Evolutionary conservation across 106 monocot species (phyloP).

Genomic region (Cymbidium sinense): DNA sequence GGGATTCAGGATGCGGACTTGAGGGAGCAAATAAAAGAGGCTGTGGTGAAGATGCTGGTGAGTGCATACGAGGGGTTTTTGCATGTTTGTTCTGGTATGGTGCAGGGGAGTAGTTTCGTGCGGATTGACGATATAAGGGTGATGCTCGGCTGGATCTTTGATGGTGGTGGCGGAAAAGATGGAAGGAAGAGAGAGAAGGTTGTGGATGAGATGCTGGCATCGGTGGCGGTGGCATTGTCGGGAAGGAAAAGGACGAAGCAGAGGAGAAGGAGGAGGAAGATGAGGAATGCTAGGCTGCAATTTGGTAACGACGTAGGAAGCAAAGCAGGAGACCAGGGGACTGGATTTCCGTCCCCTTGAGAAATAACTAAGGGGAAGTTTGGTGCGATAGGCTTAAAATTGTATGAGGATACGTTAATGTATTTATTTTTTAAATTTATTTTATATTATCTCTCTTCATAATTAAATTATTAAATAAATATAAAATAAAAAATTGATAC

Average conservation of each 20-base stretch:
- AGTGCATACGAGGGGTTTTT: slow-evolving; percentile 26
- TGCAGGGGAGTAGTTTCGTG: slow-evolving; percentile 11
- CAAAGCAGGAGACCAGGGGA: no score
- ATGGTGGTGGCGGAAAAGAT: not conserved
- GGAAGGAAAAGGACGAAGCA: not conserved
- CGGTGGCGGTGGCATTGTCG: not conserved
- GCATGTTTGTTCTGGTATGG: not conserved
- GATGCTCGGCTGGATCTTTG: slow-evolving; percentile 23
- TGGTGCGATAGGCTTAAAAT: no score
- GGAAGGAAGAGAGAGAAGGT: not conserved
- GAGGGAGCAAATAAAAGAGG: slow-evolving; percentile 37
- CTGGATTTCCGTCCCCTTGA: no score
- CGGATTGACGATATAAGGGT: slow-evolving; percentile 17
- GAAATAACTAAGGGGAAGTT: no score
- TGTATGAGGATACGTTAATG: no score
- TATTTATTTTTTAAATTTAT: no score
- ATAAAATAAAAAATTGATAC: no score
- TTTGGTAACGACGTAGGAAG: no score
- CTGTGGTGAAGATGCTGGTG: slow-evolving; percentile 24
- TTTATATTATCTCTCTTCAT: no score
- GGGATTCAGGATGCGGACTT: slow-evolving; percentile 30
- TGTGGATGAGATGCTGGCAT: not conserved
- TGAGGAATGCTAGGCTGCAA: no score
- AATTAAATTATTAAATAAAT: no score
- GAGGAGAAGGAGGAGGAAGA: not conserved